Base-by-base conservation (phyloP, 2,329 filamentous ascomycete species). In the Fusarium sp. region DNA sequence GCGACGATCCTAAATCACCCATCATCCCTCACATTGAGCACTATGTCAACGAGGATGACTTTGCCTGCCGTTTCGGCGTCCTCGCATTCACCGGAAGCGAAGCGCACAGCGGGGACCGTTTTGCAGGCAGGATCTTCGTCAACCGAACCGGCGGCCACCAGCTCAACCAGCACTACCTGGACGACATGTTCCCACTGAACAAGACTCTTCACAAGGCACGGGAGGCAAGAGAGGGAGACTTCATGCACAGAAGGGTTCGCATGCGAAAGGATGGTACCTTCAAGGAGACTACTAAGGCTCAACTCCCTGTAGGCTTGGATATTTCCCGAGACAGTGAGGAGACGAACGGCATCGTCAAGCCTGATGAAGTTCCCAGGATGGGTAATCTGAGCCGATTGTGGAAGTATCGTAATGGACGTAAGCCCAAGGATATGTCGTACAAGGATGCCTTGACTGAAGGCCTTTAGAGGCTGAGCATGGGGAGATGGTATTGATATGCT, bases 121-220 rank as follows among this genome's bases (percentile, higher is more conserved):
- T 71, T 10, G 66, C 55, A 11, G 67, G 64, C 2, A 58, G 49
- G 31, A 56, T 68, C 0, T 68, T 71, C 17, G 54, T 70, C 15
- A 69, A 63, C 21, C 57, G 57, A 24, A 46, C 28, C 1, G 64
- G 54, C 2, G 69, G 68, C 14, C 67, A 71, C 26, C 57, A 61
- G 13, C 47, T 71, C n/a, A 70, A 71, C 17, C 61, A 71, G 34
- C 51, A 71, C 17, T 71, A 71, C 26, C 64, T 71, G 3, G 60
- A 57, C 26, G 22, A 34, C 7, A 66, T 71, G 46, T 69, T 71
- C 5, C 54, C 60, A 0, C 14, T 69, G 14, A 55, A 66, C 8
- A 15, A 31, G 19, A 46, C 28, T 2, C 33, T 53, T 28, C 34
- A 11, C 11, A 43, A 22, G n/a, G 6, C 52, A 2, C 49, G 64